These are phyloP conservation scores for Teunomyces panamensis DNA, from an alignment of 805 yeast species.

Conservation along the genomic window DNA sequence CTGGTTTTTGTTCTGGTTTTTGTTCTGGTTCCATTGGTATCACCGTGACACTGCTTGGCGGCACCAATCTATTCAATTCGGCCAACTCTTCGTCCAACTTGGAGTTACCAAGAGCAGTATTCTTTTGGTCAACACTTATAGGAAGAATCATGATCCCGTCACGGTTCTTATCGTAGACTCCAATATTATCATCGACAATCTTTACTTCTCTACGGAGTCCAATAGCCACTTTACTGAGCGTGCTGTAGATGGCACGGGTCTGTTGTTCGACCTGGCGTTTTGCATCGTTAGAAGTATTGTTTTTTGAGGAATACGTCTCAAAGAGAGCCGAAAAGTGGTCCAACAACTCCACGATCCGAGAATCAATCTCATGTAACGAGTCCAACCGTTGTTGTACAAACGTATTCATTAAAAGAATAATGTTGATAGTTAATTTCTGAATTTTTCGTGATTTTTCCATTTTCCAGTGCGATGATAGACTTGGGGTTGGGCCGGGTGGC, in stretches of 20 bases:
- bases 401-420: conserved; percentile 9
- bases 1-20: too few species aligned
- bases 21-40: conserved; percentile 4
- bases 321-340: conserved; percentile 49
- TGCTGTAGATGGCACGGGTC: conserved; percentile 48
- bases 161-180: conserved; percentile 43
- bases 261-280: conserved; percentile 41
- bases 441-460: background rate
- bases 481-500: conserved; percentile 35
- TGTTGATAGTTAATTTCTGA: background rate
- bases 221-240: conserved; percentile 57
- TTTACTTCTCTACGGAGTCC: conserved; percentile 65
- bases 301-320: conserved; percentile 33
- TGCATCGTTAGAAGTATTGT: conserved; percentile 14
- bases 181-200: conserved; percentile 57
- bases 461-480: conserved; percentile 28
- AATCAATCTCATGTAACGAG: conserved; percentile 50
- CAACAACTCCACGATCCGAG: conserved; percentile 49
- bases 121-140: conserved; percentile 64
- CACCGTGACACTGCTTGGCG: conserved; percentile 9
- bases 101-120: conserved; percentile 60
- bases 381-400: conserved; percentile 52
- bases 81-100: conserved; percentile 51
- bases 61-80: conserved; percentile 10
- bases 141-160: conserved; percentile 59